Evolutionary conservation across 1,284 basidiomycete genomes (phyloP), one percentile per base, ranked within the genome.

Genomic region (Moniliella sp.): DNA sequence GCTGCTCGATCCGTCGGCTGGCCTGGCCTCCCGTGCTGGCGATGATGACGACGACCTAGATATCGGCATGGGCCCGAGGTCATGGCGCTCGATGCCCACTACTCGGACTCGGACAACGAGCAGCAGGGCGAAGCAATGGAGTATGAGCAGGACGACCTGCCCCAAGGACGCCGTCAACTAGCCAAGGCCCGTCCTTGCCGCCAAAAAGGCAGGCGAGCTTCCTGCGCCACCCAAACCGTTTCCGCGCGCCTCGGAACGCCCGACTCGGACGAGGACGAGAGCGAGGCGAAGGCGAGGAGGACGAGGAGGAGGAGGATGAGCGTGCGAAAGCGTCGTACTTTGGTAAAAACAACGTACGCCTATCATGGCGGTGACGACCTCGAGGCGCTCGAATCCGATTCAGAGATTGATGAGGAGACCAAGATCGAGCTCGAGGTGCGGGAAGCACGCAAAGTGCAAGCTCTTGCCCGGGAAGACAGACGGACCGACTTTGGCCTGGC

Each of bases 401-500:
- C 52, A 10, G 32, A 57, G 15, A 45, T 57, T 10, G 52, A 56
- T 50, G 76, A 56, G 25, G 52, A 56, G 16, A 40, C 57, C 28
- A 46, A 43, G 4, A 39, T 47, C 13, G 46, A 80, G 49, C 65
- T 88, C 37, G 83, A 91, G 53, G 77, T 82, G 57, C 74, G 77
- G 51, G 84, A 93, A 62, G 80, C 78, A 4, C 73, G 66, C 47
- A 67, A 80, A 30, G 61, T 93, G 32, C 86, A 91, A 61, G 62
- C 66, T 15, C 80, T 78, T 61, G 66, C 71, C 23, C 67, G 78
- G 13, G 75, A 80, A 43, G 68, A 63, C 4, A 69, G 68, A 63
- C 53, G 1, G 78, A 79, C 32, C 72, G 83, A 93, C 61, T 93
- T 82, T 59, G 86, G 84, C 2, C 65, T 91, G 28, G 8, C 21